phyloP scores from a whole-genome alignment of 164 flowering plant genomes.

The Nelumbo lutea region DNA sequence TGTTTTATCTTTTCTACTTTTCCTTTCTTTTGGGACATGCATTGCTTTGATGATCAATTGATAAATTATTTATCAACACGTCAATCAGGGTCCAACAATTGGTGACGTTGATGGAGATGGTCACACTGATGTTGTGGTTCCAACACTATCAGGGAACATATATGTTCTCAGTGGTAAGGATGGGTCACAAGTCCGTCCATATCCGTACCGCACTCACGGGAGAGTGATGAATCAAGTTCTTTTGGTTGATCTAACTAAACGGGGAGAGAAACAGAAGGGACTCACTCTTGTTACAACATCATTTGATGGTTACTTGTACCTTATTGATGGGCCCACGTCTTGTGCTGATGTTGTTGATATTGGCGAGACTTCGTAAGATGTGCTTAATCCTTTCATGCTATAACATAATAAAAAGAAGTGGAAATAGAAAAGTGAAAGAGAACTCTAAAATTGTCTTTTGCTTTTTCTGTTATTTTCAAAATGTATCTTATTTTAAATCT shows the following conservation, averaged over 20 bases:
- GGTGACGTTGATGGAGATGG: constrained; percentile 99
- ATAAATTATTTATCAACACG: not conserved
- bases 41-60: not conserved
- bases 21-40: not conserved
- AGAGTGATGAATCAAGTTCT: constrained; percentile 94
- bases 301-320: constrained; percentile 95
- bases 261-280: constrained; percentile 78
- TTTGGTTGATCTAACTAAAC: constrained; percentile 84
- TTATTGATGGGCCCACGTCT: constrained; percentile 90
- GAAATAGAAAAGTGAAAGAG: too few species aligned
- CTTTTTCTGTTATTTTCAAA: not conserved
- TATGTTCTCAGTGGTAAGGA: constrained; percentile 94
- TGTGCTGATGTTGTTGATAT: constrained; percentile 99
- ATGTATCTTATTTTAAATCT: constrained; percentile 3
- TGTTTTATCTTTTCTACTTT: too few species aligned
- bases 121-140: constrained; percentile 87
- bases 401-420: not conserved
- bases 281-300: constrained; percentile 88
- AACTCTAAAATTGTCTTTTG: not conserved
- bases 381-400: not conserved
- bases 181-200: constrained; percentile 77
- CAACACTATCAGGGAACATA: constrained; percentile 89
- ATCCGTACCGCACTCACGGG: constrained; percentile 97
- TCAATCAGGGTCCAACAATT: constrained; percentile 70
- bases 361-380: constrained; percentile 96